Evolutionary conservation across 176 grass and related monocot species (phyloP), one percentile per base, ranked within the genome.

Genomic region (Cenchrus fungigraminus): DNA sequence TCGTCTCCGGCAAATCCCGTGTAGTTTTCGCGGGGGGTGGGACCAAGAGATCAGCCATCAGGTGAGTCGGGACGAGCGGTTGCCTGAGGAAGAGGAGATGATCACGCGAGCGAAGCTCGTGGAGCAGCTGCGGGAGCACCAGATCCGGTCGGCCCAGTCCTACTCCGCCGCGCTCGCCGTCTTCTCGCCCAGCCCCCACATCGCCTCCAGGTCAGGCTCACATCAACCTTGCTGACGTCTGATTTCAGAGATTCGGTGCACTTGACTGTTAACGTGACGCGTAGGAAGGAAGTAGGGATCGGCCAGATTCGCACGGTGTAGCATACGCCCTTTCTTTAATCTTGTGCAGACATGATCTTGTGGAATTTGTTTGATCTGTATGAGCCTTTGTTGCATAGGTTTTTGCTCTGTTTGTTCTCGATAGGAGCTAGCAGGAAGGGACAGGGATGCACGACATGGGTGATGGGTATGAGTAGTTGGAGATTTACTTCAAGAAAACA

Each of bases 91-190:
- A 72, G 81, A 62, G 78, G 88, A 88, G 93, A 95, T 95, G 96
- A 98, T 95, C 78, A 98, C 96, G 19, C 93, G 91, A 64, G 87
- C 93, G 13, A 95, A 98, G 93, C 91, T 98, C 67, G 96, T 89
- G 62, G 96, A 98, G 70, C 93, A 95, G 79, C 86, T 95, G 63
- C 83, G 91, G 78, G 96, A 95, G 68, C 89, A 95, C 83, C 96
- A 94, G 91, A 95, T 98, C 95, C 88, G 92, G 86, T 98, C 93
- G 83, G 91, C 91, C 73, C 77, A 92, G 87, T 92, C 90, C 74
- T 86, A 83, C 88, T 88, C 90, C 63, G 64, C 75, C 49, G 59
- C 79, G 54, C 91, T 98, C 80, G 53, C 76, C 43, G 81, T 85
- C 60, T 94, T 95, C 84, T 98, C 95, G 50, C 95, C 96, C 68